phyloP scores from a whole-genome alignment of 345 rosid genomes.

The Bretschneidera sinensis region DNA sequence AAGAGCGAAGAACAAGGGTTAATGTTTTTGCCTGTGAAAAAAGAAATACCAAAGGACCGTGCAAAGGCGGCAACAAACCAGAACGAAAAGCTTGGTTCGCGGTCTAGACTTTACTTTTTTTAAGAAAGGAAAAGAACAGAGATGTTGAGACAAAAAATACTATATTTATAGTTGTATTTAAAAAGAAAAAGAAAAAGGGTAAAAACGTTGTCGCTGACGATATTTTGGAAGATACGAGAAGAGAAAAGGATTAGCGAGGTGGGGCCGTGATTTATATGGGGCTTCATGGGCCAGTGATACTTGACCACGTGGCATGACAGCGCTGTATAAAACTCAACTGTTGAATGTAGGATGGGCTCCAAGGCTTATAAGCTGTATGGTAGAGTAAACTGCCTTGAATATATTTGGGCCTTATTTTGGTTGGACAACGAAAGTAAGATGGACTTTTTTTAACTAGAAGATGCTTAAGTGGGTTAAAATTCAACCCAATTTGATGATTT shows the following conservation, averaged over 20 bases:
- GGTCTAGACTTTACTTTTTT: conserved; percentile 54
- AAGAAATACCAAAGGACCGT: conserved; percentile 39
- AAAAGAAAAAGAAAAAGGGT: conserved; percentile 1
- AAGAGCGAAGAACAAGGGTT: conserved; percentile 29
- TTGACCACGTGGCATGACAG: conserved; percentile 1
- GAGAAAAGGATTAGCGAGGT: neutral
- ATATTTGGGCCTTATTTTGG: too few species aligned
- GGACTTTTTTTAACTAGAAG: too few species aligned
- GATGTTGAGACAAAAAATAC: conserved; percentile 9
- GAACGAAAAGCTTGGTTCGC: conserved; percentile 43
- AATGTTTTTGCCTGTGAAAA: conserved; percentile 32
- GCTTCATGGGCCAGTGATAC: neutral
- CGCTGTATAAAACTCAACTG: neutral
- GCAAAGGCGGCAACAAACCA: conserved; percentile 59
- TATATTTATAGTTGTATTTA: neutral
- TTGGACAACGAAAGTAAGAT: too few species aligned
- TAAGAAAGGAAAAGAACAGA: conserved; percentile 15
- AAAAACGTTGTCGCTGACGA: conserved; percentile 23
- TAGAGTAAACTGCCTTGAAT: too few species aligned
- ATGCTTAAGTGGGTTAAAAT: too few species aligned
- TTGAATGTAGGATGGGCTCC: too few species aligned
- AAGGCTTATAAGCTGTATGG: too few species aligned
- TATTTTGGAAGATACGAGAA: conserved; percentile 42
- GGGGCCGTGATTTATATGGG: neutral
- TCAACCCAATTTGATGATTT: too few species aligned